Evolutionary conservation across 768 basidiomycete species (phyloP), one percentile per base, ranked within the genome.

Genomic region (Xerocomellus chrysenteron): DNA sequence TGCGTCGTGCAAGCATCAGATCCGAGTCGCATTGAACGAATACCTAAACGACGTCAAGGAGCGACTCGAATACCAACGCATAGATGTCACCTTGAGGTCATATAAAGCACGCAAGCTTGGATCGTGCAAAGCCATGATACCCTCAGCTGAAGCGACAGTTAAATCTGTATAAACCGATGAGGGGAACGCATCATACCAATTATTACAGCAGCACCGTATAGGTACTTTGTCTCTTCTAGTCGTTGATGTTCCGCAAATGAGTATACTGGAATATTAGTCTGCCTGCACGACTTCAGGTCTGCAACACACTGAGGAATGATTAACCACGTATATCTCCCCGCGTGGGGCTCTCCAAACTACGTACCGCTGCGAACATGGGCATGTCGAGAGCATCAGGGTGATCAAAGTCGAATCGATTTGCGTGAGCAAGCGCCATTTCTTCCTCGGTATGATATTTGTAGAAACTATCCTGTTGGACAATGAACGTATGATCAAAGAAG

Each of bases 11-110:
- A 47, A 99, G 86, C 97, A 99, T 99, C 21, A 98, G 76, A 70
- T 99, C 97, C 9, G 94, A 88, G 68, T 98, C 94, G 56, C 89
- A 91, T 76, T 96, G 92, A 8, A 94, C 93, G 60, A 92, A 94
- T 5, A 94, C 78, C 88, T 92, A 52, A 9, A 46, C 8, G 16
- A 32, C 4, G 35, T 57, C 28, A 48, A 17, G 43, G 0, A 42
- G 41, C 11, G 32, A 54, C 10, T 37, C 28, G 5, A 42, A 43
- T 45, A 30, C 46, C 48, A 44, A 36, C 9, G 13, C 2, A 5
- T 42, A 7, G 30, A n/a, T 64, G 70, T 49, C 59, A 85, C 94
- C 81, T 97, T 96, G 37, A 99, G 80, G 71, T 99, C 97, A 65
- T 98, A 96, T 45, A 98, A 72, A 6, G 80, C 81, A 52, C 96